These are phyloP conservation scores for Phytopythium ostracodes DNA, from an alignment of 352 stramenopile species.

Conservation along the genomic window DNA sequence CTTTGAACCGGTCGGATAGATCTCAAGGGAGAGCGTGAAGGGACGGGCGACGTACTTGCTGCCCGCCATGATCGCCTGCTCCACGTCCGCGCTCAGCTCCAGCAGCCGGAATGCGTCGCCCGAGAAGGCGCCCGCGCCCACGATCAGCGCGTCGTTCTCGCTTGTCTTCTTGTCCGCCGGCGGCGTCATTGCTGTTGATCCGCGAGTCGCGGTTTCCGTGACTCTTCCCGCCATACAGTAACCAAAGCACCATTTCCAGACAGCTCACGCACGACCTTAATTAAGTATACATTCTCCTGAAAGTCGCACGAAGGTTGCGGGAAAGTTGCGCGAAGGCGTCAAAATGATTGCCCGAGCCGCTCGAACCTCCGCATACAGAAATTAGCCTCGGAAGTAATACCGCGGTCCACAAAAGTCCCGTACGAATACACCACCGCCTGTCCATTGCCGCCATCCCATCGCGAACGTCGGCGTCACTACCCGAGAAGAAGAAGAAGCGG, in stretches of 20 bases:
- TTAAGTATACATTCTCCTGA: neutral
- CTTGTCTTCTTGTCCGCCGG: neutral
- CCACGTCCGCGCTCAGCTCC: conserved; percentile 63
- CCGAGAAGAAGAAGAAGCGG: too few relatives aligned
- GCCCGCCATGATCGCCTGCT: conserved; percentile 42
- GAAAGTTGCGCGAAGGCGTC: neutral
- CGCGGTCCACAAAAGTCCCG: neutral
- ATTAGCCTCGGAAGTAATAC: neutral
- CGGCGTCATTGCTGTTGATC: neutral
- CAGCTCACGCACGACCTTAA: too few relatives aligned
- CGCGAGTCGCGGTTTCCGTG: too few relatives aligned
- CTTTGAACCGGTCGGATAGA: neutral
- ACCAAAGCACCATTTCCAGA: neutral
- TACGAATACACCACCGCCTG: too few relatives aligned
- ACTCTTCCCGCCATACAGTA: neutral
- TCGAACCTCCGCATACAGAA: neutral
- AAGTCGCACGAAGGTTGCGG: neutral
- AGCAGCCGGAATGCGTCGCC: conserved; percentile 53
- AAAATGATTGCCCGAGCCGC: neutral
- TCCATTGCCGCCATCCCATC: neutral
- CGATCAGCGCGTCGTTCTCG: conserved; percentile 29
- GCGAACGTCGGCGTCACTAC: neutral
- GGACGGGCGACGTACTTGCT: conserved; percentile 24
- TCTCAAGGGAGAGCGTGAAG: neutral
- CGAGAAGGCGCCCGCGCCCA: conserved; percentile 50